phyloP scores from a whole-genome alignment of 2,329 filamentous ascomycete genomes.

The Ophiognomonia clavigignenti-juglandacearum region DNA sequence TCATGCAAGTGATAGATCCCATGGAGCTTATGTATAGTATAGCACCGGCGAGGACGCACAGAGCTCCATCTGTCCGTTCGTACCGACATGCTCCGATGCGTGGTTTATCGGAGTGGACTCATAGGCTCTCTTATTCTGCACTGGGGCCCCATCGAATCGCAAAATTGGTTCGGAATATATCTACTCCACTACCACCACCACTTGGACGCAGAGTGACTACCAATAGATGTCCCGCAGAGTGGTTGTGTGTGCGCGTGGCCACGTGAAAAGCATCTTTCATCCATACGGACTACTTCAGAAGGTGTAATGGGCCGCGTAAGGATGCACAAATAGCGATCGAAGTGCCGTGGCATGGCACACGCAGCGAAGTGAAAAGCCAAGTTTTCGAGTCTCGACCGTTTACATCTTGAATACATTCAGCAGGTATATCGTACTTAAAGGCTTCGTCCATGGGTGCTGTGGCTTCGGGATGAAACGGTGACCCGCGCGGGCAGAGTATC shows the following conservation, averaged over 20 bases:
- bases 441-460: conserved; percentile 9
- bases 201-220: no score
- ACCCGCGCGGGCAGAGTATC: not conserved
- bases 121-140: not conserved
- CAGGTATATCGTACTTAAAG: conserved; percentile 9
- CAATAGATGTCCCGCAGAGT: no score
- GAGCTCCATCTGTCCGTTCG: not conserved
- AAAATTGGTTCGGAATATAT: not conserved
- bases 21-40: not conserved
- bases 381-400: no score
- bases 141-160: not conserved
- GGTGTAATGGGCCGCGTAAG: no score
- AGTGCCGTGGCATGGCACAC: no score
- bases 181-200: no score
- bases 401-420: no score
- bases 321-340: no score
- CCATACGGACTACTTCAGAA: no score
- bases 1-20: conserved; percentile 2
- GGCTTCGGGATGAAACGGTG: conserved; percentile 12
- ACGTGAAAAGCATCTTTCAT: no score
- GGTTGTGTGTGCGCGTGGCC: no score
- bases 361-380: no score
- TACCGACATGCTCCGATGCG: not conserved
- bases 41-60: not conserved
- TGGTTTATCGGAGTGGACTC: not conserved